Conservation (phyloP, 352 stramenopile species). For the Paralagenidium karlingii region DNA sequence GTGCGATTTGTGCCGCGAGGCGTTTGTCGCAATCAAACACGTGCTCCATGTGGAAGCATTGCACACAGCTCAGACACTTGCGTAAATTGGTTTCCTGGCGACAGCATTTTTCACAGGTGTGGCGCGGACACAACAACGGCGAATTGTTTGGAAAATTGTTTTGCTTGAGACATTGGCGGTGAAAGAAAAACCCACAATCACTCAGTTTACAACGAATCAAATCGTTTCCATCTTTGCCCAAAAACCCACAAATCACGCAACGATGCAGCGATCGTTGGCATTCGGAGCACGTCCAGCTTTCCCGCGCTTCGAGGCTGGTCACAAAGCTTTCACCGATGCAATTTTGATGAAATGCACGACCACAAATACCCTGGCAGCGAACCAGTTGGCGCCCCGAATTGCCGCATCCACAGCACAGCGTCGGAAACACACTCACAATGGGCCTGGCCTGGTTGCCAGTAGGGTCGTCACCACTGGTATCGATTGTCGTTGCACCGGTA, state of each 20-base stretch:
- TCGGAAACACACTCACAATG: slow-evolving; percentile 30
- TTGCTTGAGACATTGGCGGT: no score
- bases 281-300: slow-evolving; percentile 52
- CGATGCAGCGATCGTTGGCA: slow-evolving; percentile 38
- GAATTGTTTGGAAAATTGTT: no score
- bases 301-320: slow-evolving; percentile 9
- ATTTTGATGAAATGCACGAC: slow-evolving; percentile 35
- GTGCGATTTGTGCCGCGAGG: no score
- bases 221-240: slow-evolving; percentile 43
- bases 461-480: not conserved
- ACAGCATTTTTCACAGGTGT: slow-evolving; percentile 36
- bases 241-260: slow-evolving; percentile 52
- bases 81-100: slow-evolving; percentile 32
- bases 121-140: slow-evolving; percentile 38
- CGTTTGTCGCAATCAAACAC: no score
- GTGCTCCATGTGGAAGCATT: slow-evolving; percentile 37
- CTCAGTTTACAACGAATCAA: slow-evolving; percentile 30
- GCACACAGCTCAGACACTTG: slow-evolving; percentile 31
- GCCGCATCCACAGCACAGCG: slow-evolving; percentile 28
- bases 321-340: slow-evolving; percentile 34
- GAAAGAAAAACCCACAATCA: slow-evolving; percentile 51
- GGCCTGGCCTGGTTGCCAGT: not conserved
- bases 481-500: not conserved
- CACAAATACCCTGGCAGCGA: slow-evolving; percentile 38
- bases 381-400: slow-evolving; percentile 31